Percentiles rank a stretch among this genome's conserved stretches.
These are phyloP conservation scores for Alternaria longipes DNA, from an alignment of 2,329 filamentous ascomycete species.

Conservation along the genomic window DNA sequence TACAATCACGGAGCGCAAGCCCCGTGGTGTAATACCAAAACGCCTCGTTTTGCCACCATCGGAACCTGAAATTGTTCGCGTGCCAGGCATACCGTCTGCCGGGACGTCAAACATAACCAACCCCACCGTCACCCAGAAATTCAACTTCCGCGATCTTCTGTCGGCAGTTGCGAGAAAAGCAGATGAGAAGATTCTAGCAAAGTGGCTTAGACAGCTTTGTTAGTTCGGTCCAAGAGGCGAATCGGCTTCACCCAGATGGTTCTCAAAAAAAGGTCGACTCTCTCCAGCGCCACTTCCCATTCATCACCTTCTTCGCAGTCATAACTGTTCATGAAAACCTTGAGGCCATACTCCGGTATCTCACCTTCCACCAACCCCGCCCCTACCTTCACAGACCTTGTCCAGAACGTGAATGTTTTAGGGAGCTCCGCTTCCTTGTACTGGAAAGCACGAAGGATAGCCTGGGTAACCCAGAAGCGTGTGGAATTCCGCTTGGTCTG, in stretches of 20 bases:
- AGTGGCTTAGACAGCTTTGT: not conserved
- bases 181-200: not conserved
- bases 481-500: constrained; percentile 46
- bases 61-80: constrained; percentile 4
- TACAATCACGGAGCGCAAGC: not conserved
- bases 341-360: constrained; percentile 31
- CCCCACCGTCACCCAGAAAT: no score
- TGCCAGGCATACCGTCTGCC: not conserved
- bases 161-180: no score
- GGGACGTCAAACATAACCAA: no score
- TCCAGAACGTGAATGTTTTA: constrained; percentile 53
- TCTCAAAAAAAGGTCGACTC: constrained; percentile 49
- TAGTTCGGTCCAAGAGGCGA: constrained; percentile 46
- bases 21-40: constrained; percentile 28
- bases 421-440: constrained; percentile 64
- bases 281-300: constrained; percentile 56
- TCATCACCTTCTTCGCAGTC: constrained; percentile 52
- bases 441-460: constrained; percentile 67
- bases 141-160: no score
- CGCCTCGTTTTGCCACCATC: constrained; percentile 23
- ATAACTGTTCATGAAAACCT: constrained; percentile 20
- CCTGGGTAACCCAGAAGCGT: constrained; percentile 62
- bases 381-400: not conserved
- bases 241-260: constrained; percentile 48
- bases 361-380: constrained; percentile 14